phyloP scores from a whole-genome alignment of 2,329 filamentous ascomycete genomes.

The Periconia sp. region DNA sequence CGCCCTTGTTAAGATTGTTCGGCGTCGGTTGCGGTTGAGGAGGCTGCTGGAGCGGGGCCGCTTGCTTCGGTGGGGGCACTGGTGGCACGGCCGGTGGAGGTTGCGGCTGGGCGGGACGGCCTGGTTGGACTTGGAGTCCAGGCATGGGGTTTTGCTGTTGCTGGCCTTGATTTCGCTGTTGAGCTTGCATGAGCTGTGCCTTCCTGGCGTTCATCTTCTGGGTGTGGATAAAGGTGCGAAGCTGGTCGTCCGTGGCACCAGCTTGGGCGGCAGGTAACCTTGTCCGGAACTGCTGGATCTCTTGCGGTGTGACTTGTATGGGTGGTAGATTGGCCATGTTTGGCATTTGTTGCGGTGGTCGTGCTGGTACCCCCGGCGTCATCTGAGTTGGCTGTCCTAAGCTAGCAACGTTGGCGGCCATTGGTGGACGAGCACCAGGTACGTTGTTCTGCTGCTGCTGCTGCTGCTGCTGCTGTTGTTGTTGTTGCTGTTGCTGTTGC shows the following conservation, averaged over 20 bases:
- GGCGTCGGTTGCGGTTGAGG: conserved; percentile 25
- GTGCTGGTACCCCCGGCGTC: conserved; percentile 34
- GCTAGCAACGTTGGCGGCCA: conserved; percentile 23
- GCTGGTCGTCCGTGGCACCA: conserved; percentile 33
- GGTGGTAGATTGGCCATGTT: conserved; percentile 32
- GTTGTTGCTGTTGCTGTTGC: conserved; percentile 26
- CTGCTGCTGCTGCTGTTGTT: conserved; percentile 14
- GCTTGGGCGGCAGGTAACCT: conserved; percentile 35
- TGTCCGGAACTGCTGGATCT: conserved; percentile 47
- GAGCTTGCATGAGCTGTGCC: conserved; percentile 28
- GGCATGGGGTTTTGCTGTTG: conserved; percentile 38
- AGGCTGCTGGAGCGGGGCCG: conserved; percentile 23
- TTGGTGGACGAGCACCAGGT: conserved; percentile 24
- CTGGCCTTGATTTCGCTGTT: conserved; percentile 24
- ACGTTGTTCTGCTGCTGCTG: conserved; percentile 21
- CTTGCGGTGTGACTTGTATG: conserved; percentile 45
- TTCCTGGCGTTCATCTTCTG: conserved; percentile 27
- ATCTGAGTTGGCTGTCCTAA: conserved; percentile 50
- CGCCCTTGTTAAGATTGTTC: conserved; percentile 31
- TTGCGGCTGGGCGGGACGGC: conserved; percentile 30
- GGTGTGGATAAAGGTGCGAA: conserved; percentile 31
- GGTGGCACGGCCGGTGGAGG: conserved; percentile 27
- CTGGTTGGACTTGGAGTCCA: conserved; percentile 22
- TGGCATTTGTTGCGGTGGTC: conserved; percentile 34
- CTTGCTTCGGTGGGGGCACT: conserved; percentile 29